Conservation (phyloP, 2,329 filamentous ascomycete species). For the Phialophora verrucosa region DNA sequence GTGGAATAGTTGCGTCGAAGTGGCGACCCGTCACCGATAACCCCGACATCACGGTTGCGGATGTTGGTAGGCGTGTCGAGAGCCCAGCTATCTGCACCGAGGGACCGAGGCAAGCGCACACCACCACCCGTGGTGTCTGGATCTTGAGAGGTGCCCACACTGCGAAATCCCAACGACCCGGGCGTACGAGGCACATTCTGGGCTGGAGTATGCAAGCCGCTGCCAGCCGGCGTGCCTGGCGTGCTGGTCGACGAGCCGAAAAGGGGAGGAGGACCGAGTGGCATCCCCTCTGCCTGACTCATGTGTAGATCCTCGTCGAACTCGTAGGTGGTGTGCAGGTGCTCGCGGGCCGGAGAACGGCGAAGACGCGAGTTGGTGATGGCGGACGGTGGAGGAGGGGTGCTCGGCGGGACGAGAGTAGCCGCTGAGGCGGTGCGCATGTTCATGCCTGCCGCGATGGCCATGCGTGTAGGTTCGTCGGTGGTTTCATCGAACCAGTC, state of each 20-base stretch:
- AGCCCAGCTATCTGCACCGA: background rate
- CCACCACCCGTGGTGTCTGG: background rate
- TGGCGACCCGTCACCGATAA: background rate
- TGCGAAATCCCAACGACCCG: background rate
- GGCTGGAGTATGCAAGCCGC: background rate
- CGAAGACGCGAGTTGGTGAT: background rate
- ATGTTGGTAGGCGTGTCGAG: background rate
- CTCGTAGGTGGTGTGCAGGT: background rate
- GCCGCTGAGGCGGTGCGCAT: slow-evolving; percentile 5
- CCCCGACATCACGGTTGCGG: background rate
- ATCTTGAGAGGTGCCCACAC: background rate
- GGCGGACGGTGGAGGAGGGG: background rate
- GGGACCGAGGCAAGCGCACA: background rate
- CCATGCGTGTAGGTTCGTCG: slow-evolving; percentile 3
- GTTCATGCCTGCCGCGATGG: slow-evolving; percentile 8
- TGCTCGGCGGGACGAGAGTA: slow-evolving; percentile 5
- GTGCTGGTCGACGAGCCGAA: background rate
- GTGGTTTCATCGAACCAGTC: slow-evolving; percentile 12
- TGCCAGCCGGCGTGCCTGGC: background rate
- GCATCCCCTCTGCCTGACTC: background rate
- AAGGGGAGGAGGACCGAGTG: background rate
- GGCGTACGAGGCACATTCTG: background rate
- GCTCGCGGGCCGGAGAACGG: background rate
- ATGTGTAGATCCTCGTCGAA: slow-evolving; percentile 4
- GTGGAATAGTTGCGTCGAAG: background rate